Percentiles rank a stretch among this genome's conserved stretches.
phyloP scores from a whole-genome alignment of 2,329 filamentous ascomycete species.

The Microdochium paspali region DNA sequence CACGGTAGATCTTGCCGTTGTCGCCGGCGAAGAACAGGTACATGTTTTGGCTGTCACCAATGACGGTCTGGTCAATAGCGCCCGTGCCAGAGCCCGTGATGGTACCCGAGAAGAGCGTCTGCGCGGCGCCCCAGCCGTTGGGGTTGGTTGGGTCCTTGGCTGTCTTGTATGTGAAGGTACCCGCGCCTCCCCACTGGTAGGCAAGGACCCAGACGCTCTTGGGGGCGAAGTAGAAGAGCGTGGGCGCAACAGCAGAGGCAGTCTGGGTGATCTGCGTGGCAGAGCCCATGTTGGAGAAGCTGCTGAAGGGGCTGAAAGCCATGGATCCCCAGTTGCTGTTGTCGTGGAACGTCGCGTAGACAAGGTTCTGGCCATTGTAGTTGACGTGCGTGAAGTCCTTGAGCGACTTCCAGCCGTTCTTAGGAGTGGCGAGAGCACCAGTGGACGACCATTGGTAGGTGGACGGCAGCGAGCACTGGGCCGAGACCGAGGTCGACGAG shows the following conservation, averaged over 20 bases:
- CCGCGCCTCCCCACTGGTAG: slow-evolving; percentile 51
- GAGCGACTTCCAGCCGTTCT: slow-evolving; percentile 43
- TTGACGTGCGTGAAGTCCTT: slow-evolving; percentile 52
- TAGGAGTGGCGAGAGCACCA: slow-evolving; percentile 38
- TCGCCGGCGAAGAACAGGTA: slow-evolving; percentile 61
- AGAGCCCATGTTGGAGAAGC: slow-evolving; percentile 41
- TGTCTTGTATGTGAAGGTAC: slow-evolving; percentile 50
- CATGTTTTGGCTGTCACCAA: slow-evolving; percentile 51
- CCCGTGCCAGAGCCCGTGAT: slow-evolving; percentile 42
- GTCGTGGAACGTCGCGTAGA: slow-evolving; percentile 45
- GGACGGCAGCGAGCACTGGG: slow-evolving; percentile 39
- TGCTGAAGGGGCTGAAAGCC: slow-evolving; percentile 43
- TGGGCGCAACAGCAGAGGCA: slow-evolving; percentile 49
- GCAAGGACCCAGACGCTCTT: slow-evolving; percentile 55
- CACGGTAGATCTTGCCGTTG: slow-evolving; percentile 56
- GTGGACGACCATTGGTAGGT: slow-evolving; percentile 46
- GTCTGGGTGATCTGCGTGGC: slow-evolving; percentile 47
- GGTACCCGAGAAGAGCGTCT: slow-evolving; percentile 46
- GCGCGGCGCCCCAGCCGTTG: slow-evolving; percentile 44
- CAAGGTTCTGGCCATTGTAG: slow-evolving; percentile 50
- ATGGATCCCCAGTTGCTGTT: slow-evolving; percentile 44
- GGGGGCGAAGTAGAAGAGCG: slow-evolving; percentile 52
- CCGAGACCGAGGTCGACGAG: not conserved
- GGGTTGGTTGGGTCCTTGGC: slow-evolving; percentile 45
- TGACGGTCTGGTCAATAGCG: slow-evolving; percentile 53